phyloP scores from a whole-genome alignment of 225 moss, liverwort and hornwort species.

The Sphagnum tenellum region DNA sequence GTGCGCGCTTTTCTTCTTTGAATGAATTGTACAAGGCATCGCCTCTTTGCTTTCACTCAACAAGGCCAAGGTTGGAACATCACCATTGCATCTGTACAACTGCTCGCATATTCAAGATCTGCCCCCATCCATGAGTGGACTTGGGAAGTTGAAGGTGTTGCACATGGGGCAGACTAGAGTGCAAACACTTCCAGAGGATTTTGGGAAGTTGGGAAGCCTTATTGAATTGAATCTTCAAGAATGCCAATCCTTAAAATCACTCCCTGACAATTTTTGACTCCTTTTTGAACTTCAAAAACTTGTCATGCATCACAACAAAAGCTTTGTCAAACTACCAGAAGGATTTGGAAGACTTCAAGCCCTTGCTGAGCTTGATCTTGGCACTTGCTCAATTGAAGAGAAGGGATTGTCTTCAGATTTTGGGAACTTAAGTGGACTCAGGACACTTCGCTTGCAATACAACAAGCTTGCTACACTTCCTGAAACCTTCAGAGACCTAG shows the following conservation, averaged over 20 bases:
- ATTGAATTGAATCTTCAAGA: not conserved
- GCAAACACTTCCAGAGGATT: conserved; percentile 2
- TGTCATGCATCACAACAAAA: not conserved
- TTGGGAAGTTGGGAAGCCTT: conserved; percentile 2
- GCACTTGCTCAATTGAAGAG: conserved; percentile 3
- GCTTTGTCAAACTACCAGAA: not conserved
- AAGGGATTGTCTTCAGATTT: not conserved
- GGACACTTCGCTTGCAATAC: not conserved
- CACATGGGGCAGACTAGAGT: not conserved
- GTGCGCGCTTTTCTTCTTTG: too few relatives aligned
- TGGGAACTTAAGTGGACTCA: conserved; percentile 3
- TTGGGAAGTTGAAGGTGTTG: not conserved
- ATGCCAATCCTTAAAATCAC: not conserved
- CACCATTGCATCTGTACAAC: not conserved
- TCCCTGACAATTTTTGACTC: conserved; percentile 1
- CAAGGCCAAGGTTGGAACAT: not conserved
- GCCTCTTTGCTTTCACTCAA: too few relatives aligned
- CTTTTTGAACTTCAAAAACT: not conserved
- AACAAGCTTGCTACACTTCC: conserved; percentile 4
- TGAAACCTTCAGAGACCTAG: conserved; percentile 6
- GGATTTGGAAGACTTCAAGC: conserved; percentile 1
- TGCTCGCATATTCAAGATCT: not conserved
- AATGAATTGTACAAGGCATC: too few relatives aligned
- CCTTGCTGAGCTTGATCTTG: not conserved
- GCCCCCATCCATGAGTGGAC: not conserved